Base-by-base conservation (phyloP, 2,329 filamentous ascomycete genomes). In the Pseudogymnoascus sp. region DNA sequence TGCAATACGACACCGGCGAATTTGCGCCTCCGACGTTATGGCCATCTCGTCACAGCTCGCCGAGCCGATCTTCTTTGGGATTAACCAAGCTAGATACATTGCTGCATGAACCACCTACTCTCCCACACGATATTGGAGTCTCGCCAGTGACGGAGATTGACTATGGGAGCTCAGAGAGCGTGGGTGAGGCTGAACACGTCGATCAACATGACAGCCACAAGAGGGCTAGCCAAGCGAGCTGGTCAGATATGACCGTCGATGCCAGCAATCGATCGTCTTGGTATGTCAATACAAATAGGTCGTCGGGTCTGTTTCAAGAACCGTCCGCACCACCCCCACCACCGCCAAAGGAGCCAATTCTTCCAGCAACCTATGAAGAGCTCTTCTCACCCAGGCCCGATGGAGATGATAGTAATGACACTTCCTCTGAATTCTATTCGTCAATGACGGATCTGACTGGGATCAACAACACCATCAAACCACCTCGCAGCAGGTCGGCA, bases 191-290 rank as follows among this genome's bases (percentile, higher is more conserved):
- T 58, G 65, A 59, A 53, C 28, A 33, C 4, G 9, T 20, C 28
- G 15, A 33, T 53, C 47, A 12, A 20, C 28, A 18, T 33, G 28
- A 76, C 18, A 38, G 41, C 41, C 71, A 73, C 62, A 75, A 83
- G 62, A 76, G 82, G 37, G 71, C 73, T 18, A 85, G 82, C 64
- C 80, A 82, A 60, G 83, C 82, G 1, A 74, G 77, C n/a, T 85
- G 82, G 82, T 85, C 82, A 25, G 82, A 85, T 67, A 79, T 81
- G 63, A 83, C 82, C 0, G 73, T 84, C 8, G 80, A 81, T 14
- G 84, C 80, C 62, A 76, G 74, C 18, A 79, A 81, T 30, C 73
- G 73, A 15, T 37, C 47, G 47, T 53, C 47, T 53, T 53, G 47
- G 47, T 73, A 72, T 5, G 71, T 73, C 14, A 71, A 69, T 59